Base-by-base conservation (phyloP, 2,329 filamentous ascomycete species). In the Ceratocystis variospora region DNA sequence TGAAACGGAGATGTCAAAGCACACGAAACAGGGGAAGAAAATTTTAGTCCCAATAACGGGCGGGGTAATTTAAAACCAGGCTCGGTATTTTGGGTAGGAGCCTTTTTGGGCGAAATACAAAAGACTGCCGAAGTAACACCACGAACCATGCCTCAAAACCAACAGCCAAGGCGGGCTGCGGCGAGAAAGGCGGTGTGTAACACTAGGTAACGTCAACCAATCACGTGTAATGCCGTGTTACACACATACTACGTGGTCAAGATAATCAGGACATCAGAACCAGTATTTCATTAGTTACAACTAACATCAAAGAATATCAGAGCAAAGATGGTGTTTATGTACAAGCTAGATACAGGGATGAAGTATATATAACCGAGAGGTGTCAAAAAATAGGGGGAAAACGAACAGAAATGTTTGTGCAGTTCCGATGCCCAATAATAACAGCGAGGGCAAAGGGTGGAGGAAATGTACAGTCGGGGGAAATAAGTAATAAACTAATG, bases 281-380 rank as follows among this genome's bases (percentile, higher is more conserved):
- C 25, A 59, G n/a, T 28, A 59, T 37, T 59, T 37, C 25, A 59
- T 59, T 57, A 57, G 53, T 57, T 31, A 59, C 12, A 59, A 59
- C 55, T 37, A 59, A 59, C 25, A 33, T 15, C 25, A 59, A 59
- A 33, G 17, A n/a, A 17, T 59, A 59, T 37, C 55, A 59, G 25
- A 59, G 10, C 19, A 41, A 41, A 12, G 37, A 41, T 41, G 55
- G 28, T 5, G 31, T 19, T 37, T 59, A 59, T 59, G 55, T 59
- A 59, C 55, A 59, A 59, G 28, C 55, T 59, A 37, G 55, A 59
- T 59, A 59, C 55, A 59, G 55, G 55, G 31, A n/a, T 33, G 28
- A 17, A 37, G 8, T 53, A 46, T 62, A 46, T 31, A 62, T 46
- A 48, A 46, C 25, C 41, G 19, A 33, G 17, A 31, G 25, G 15